phyloP scores from a whole-genome alignment of 2,329 filamentous ascomycete species.

The Bipolaris gigantea region DNA sequence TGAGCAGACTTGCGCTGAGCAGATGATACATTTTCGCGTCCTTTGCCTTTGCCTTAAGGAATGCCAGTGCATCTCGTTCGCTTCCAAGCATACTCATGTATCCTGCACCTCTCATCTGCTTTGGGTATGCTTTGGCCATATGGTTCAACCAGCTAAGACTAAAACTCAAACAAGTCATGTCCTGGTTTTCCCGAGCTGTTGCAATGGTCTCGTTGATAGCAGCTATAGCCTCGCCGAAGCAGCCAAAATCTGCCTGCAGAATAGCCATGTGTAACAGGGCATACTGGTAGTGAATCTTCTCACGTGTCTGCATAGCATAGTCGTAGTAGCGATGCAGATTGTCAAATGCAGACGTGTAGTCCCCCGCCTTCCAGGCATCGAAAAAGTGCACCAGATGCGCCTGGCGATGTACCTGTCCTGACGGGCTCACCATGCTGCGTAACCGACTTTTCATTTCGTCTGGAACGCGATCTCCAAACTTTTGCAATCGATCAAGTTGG shows the following conservation, averaged over 20 bases:
- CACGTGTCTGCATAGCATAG: constrained; percentile 84
- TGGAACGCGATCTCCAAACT: constrained; percentile 79
- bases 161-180: constrained; percentile 91
- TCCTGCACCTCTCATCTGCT: constrained; percentile 69
- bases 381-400: constrained; percentile 83
- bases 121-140: constrained; percentile 82
- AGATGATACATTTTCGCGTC: constrained; percentile 85
- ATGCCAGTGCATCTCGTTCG: constrained; percentile 78
- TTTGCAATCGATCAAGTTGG: constrained; percentile 85
- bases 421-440: constrained; percentile 66
- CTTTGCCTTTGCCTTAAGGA: constrained; percentile 81
- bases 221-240: constrained; percentile 83
- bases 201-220: constrained; percentile 95
- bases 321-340: constrained; percentile 94
- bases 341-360: constrained; percentile 88
- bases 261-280: constrained; percentile 91
- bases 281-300: constrained; percentile 89
- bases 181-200: constrained; percentile 90
- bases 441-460: constrained; percentile 72
- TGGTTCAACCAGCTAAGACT: constrained; percentile 95
- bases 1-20: constrained; percentile 79
- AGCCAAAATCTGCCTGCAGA: constrained; percentile 93
- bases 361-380: constrained; percentile 87
- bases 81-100: constrained; percentile 74
- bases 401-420: constrained; percentile 69